Base-by-base conservation (phyloP, 1,284 basidiomycete species). In the Rhodotorula sp. region DNA sequence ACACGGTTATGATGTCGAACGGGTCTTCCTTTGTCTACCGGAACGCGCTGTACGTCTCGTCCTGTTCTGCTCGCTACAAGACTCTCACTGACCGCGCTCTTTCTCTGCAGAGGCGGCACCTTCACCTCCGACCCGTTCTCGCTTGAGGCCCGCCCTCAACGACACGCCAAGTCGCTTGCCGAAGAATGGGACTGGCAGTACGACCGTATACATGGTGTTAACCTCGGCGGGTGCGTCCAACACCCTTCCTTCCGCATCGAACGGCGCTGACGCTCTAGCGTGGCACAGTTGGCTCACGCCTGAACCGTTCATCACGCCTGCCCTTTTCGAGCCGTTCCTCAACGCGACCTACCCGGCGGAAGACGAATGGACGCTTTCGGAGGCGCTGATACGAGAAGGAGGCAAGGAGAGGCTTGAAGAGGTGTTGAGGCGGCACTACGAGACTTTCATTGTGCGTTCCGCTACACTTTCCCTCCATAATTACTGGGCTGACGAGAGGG, bases 221-320 rank as follows among this genome's bases (percentile, higher is more conserved):
- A 78, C 37, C 50, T 75, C 18, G 74, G 74, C 55, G 73, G 73
- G 70, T 74, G 26, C 53, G 67, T 63, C 13, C 24, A 20, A 48
- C 26, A 31, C 52, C 51, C 46, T n/a, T 22, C 44, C 53, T 10
- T 34, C 13, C 11, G 22, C 13, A 8, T 16, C 24, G n/a, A 18
- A 9, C 4, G 9, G 9, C 20, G n/a, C n/a, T n/a, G n/a, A n/a
- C n/a, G n/a, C n/a, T n/a, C n/a, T n/a, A n/a, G n/a, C 16, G 10
- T 2, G 37, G 6, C 11, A 9, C 62, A 74, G 72, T 5, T 94
- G 95, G 89, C 85, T 97, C 65, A 87, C 88, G 54, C 86, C 89
- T 2, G 94, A 97, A 83, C 94, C 94, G 47, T 94, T 95, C 80
- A 86, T 92, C 81, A 82, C 85, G 6, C 92, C 93, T 16, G 86